Base-by-base conservation (phyloP, 2,329 filamentous ascomycete genomes). In the Daldinia sp. region DNA sequence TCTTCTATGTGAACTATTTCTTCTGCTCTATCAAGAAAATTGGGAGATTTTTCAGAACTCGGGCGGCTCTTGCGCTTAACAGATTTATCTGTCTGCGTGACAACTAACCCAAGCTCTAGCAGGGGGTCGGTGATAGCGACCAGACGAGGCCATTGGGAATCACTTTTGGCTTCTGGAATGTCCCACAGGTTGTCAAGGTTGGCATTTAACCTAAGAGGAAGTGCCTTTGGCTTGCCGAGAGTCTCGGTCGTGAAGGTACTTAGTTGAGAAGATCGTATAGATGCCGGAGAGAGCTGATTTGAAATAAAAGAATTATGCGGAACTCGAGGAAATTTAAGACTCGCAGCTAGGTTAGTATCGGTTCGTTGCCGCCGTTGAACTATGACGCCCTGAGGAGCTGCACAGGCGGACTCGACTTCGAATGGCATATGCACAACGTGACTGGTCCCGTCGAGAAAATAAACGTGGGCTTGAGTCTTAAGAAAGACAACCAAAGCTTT, bases 371-470 rank as follows among this genome's bases (percentile, higher is more conserved):
- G 96, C 63, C 94, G 85, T 77, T 98, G 94, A 58, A 99, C 87
- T 17, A 99, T 85, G 50, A 98, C 84, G 23, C 95, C 95, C 29
- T 87, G 83, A 4, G 93, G 91, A 10, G 92, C 91, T 32, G 94
- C 88, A 75, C 94, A 92, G 27, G 92, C 93, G 54, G 87, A 87
- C 74, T 97, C 93, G 39, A 97, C 91, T 78, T 98, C 94, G 73
- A 99, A 99, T 1, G 94, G 94, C 73, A 99, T 87, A 75, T 97
- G 93, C 48, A 98, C 85, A 61, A 97, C 87, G 83, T 99, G 92
- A 73, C 87, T 95, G 30, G 92, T 89, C 17, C 94, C 94, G 1
- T 91, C 87, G 34, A 98, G 85, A 75, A 96, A 97, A 81, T 94
- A 96, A 68, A 99, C 87, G 74, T 98, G 94, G 19, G 92, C 93